Base-by-base conservation (phyloP, 139 green algal species). In the Chlorella sorokiniana region DNA sequence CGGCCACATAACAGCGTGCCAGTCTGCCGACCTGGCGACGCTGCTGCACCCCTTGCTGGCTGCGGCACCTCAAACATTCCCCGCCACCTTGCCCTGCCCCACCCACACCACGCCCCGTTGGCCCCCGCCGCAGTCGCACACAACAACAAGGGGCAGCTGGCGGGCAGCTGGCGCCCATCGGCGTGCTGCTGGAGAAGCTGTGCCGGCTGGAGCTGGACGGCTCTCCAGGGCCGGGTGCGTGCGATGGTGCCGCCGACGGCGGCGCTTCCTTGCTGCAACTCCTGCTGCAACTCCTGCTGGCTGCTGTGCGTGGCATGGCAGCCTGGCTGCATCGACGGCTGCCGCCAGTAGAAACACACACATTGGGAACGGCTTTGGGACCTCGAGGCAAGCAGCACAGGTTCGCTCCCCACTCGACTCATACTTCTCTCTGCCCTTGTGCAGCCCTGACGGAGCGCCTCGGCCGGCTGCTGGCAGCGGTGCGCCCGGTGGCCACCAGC, bases 171-270 rank as follows among this genome's bases (percentile, higher is more conserved):
- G 62, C 73, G 33, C 80, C 78, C n/a, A 61, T 88, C 20, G 79
- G 52, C 23, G 22, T 16, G 10, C 62, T 88, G 61, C 72, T 88
- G 72, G 72, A 88, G 71, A 82, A 81, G 61, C 41, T 88, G 48
- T 74, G 62, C 45, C 63, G 41, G 42, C 69, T 84, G 78, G 69
- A 84, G 67, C 42, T 78, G 33, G 78, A 84, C 29, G 64, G 69
- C 59, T 38, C 81, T 18, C 40, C 48, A 8, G 78, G 63, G 27
- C 78, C 78, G 9, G 78, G 78, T 83, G 77, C 22, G 75, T 31
- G 65, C 14, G 14, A 10, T 56, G 68, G 38, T n/a, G n/a, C n/a
- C n/a, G n/a, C n/a, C n/a, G n/a, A n/a, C n/a, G n/a, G n/a, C n/a
- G n/a, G n/a, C n/a, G n/a, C n/a, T n/a, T n/a, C n/a, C n/a, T n/a